These are phyloP conservation scores for Tricholoma terreum DNA, from an alignment of 768 basidiomycete species.

Conservation along the genomic window DNA sequence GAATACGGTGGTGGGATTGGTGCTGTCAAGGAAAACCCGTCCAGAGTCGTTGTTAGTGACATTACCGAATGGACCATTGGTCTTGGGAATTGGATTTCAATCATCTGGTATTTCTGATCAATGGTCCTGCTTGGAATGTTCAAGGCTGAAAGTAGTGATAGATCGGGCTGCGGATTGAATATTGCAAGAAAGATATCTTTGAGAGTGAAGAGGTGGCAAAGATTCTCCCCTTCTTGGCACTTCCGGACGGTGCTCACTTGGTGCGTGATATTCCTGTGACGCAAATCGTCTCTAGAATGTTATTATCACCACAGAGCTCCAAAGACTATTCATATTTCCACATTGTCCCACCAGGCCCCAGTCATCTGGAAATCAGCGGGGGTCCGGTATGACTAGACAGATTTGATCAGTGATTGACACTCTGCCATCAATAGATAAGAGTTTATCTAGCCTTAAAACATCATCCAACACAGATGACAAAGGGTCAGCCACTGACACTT, in stretches of 20 bases:
- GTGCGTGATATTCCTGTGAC: slow-evolving; percentile 41
- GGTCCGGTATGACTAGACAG: too few relatives aligned
- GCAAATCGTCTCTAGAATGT: neutral
- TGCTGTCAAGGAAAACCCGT: slow-evolving; percentile 70
- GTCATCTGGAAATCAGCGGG: too few relatives aligned
- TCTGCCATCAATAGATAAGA: too few relatives aligned
- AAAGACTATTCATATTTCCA: slow-evolving; percentile 99
- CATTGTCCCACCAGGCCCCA: slow-evolving; percentile 67
- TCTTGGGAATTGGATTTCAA: slow-evolving; percentile 92
- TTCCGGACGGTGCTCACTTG: slow-evolving; percentile 96
- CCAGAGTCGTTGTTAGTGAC: slow-evolving; percentile 77
- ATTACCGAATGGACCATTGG: slow-evolving; percentile 54
- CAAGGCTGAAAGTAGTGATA: slow-evolving; percentile 31
- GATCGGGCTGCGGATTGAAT: slow-evolving; percentile 93
- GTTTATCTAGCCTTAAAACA: too few relatives aligned
- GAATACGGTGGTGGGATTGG: slow-evolving; percentile 79
- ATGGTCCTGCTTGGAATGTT: slow-evolving; percentile 1
- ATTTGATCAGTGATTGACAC: too few relatives aligned
- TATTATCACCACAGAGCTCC: slow-evolving; percentile 52
- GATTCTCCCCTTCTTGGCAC: slow-evolving; percentile 90
- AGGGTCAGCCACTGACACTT: too few relatives aligned
- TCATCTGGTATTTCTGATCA: slow-evolving; percentile 64
- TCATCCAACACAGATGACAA: too few relatives aligned
- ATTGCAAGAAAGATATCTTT: slow-evolving; percentile 72
- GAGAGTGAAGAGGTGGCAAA: slow-evolving; percentile 82